Evolutionary conservation across 2,329 filamentous ascomycete species (phyloP).

Genomic region (Claviceps sp.): DNA sequence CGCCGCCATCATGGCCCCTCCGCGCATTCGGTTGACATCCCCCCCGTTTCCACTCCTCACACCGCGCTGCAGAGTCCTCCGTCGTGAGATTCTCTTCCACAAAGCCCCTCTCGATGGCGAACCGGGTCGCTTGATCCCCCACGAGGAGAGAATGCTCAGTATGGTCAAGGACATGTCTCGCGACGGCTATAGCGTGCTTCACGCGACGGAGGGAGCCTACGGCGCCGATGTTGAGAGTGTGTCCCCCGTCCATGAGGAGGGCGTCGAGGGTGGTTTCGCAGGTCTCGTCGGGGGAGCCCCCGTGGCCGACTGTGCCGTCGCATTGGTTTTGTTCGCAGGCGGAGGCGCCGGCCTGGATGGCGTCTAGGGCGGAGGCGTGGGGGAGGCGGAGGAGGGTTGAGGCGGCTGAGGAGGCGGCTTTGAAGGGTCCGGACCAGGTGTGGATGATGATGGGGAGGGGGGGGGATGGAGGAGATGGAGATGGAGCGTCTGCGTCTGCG

Average conservation of each 20-base stretch:
- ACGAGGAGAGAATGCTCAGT: slow-evolving; percentile 38
- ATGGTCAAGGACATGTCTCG: slow-evolving; percentile 35
- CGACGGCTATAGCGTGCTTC: slow-evolving; percentile 34
- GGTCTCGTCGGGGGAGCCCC: slow-evolving; percentile 39
- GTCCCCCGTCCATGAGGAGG: slow-evolving; percentile 43
- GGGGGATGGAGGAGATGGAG: slow-evolving; percentile 12
- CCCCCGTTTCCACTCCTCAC: slow-evolving; percentile 27
- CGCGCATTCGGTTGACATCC: slow-evolving; percentile 40
- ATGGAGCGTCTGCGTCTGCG: too few species aligned
- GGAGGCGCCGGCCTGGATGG: slow-evolving; percentile 36
- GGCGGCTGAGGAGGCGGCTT: slow-evolving; percentile 36
- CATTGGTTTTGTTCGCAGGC: slow-evolving; percentile 39
- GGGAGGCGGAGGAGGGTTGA: slow-evolving; percentile 23
- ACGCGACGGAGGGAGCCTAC: slow-evolving; percentile 38
- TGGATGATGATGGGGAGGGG: slow-evolving; percentile 38
- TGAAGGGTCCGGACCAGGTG: slow-evolving; percentile 41
- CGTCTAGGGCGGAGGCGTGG: slow-evolving; percentile 31
- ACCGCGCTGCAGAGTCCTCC: slow-evolving; percentile 23
- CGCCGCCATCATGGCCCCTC: slow-evolving; percentile 19
- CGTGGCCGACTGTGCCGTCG: slow-evolving; percentile 40
- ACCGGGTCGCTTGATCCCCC: slow-evolving; percentile 39
- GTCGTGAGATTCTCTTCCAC: slow-evolving; percentile 29
- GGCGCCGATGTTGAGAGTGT: slow-evolving; percentile 35
- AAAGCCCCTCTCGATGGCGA: slow-evolving; percentile 40
- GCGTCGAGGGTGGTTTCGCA: slow-evolving; percentile 47